Evolutionary conservation across 768 basidiomycete genomes (phyloP), one percentile per base, ranked within the genome.

Genomic region (Lentinula edodes): DNA sequence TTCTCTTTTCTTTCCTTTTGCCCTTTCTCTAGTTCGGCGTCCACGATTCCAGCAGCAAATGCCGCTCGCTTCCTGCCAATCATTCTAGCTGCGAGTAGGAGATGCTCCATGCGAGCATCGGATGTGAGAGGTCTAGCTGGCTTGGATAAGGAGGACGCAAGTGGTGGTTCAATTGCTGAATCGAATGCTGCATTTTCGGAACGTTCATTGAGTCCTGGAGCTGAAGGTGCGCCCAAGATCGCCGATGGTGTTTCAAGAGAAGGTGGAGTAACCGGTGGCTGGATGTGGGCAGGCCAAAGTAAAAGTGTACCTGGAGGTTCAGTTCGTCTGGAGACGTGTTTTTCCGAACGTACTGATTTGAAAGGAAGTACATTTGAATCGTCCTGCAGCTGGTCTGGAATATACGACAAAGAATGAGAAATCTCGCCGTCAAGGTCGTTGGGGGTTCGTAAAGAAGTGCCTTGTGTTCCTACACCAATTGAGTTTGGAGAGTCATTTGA

Each of bases 61-160:
- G 78, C 79, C 0, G 84, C 81, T 7, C 89, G 82, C 58, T 84
- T 78, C 36, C 83, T 80, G 4, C 89, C 89, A 3, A 90, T 78
- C 58, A 76, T 85, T n/a, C 88, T 82, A 8, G 88, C 86, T 3
- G 90, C 90, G 12, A 89, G 74, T 1, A 92, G 76, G 10, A 91
- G 73, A 66, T 89, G 89, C 66, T 91, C 90, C 0, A 80, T 78
- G 51, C 87, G 81, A 4, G 90, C 90, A 63, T 92, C 90, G 1
- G 86, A 74, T 63, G 79, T 70, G 48, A 81, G 61, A 43, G 81
- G 69, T 39, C 68, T 68, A 45, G 68, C 65, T 28, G 58, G 43
- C 39, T 61, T 64, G 12, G 62, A 42, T 20, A 10, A 13, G 41
- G 43, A 51, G 62, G 41, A 28, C 18, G 28, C 66, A 23, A 61